These are phyloP conservation scores for Cladophialophora yegresii DNA, from an alignment of 2,329 filamentous ascomycete genomes.

Conservation along the genomic window DNA sequence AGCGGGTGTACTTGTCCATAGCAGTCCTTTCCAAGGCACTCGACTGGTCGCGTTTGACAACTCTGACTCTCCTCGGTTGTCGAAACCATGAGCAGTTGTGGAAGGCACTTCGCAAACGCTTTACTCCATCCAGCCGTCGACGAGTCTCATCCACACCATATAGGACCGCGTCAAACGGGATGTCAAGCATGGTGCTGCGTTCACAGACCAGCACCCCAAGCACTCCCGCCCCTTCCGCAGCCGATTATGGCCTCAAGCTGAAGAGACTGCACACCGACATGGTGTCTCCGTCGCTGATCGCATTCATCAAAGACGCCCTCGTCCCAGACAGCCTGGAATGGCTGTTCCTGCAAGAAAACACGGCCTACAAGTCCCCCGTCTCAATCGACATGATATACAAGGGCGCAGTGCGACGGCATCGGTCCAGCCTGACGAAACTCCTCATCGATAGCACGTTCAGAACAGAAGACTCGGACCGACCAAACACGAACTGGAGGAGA, in stretches of 20 bases:
- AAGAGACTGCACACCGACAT: constrained; percentile 75
- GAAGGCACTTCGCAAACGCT: constrained; percentile 68
- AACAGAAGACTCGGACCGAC: constrained; percentile 37
- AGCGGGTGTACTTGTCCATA: constrained; percentile 72
- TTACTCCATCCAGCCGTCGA: constrained; percentile 49
- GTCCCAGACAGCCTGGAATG: constrained; percentile 78
- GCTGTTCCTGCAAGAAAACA: constrained; percentile 72
- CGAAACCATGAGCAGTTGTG: constrained; percentile 72
- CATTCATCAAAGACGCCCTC: constrained; percentile 74
- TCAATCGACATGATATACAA: constrained; percentile 71
- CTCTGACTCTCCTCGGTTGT: constrained; percentile 73
- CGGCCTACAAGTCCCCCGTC: constrained; percentile 59
- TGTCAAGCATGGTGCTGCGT: constrained; percentile 63
- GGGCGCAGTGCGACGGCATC: constrained; percentile 69
- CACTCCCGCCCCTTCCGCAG: constrained; percentile 23
- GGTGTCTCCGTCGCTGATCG: constrained; percentile 67
- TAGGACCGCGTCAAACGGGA: constrained; percentile 72
- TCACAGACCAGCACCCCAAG: constrained; percentile 38
- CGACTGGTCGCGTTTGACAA: constrained; percentile 73
- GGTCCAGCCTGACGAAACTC: constrained; percentile 68
- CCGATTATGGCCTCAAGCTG: constrained; percentile 65
- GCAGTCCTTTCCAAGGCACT: constrained; percentile 69
- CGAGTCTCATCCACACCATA: constrained; percentile 53
- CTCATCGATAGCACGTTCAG: constrained; percentile 69
- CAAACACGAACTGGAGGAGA: constrained; percentile 57